Evolutionary conservation across 345 rosid species (phyloP), one percentile per base, ranked within the genome.

Genomic region (Mercurialis annua): DNA sequence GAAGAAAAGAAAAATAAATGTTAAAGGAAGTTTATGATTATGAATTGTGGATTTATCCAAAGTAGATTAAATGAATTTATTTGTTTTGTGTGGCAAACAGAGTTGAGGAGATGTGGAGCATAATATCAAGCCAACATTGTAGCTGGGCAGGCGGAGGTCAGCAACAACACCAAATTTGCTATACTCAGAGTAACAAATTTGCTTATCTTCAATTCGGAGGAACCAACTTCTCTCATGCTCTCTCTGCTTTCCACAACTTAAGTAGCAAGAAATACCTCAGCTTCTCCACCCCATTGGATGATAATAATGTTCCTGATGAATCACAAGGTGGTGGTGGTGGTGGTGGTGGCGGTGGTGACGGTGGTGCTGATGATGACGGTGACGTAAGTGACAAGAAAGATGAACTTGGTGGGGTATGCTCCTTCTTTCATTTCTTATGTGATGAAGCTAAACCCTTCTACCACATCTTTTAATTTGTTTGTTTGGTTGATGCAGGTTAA

Each of bases 71-170:
- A n/a, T n/a, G n/a, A n/a, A n/a, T n/a, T n/a, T n/a, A n/a, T n/a
- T n/a, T n/a, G n/a, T n/a, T n/a, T n/a, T n/a, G n/a, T n/a, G n/a
- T n/a, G n/a, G n/a, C n/a, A n/a, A n/a, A n/a, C n/a, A n/a, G n/a
- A n/a, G n/a, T n/a, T n/a, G n/a, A 40, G 89, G 84, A 77, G 30
- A 89, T 82, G 89, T 80, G 76, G 72, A 87, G 86, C 83, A 67
- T 85, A 57, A 51, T 84, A 48, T 78, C 89, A 52, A 76, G 89
- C 75, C 90, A 83, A 57, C 67, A 54, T 53, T 81, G 80, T 67
- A 82, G 79, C 67, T 86, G 86, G 82, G 81, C 84, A 38, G 71
- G 73, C 38, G 73, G 81, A 67, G 71, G 53, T 47, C 54, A 29
- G 2, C 12, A 7, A 36, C 82, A 77, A 17, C 81, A 81, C n/a